phyloP scores from a whole-genome alignment of 176 grass and related monocot genomes.

The Juncus effusus region DNA sequence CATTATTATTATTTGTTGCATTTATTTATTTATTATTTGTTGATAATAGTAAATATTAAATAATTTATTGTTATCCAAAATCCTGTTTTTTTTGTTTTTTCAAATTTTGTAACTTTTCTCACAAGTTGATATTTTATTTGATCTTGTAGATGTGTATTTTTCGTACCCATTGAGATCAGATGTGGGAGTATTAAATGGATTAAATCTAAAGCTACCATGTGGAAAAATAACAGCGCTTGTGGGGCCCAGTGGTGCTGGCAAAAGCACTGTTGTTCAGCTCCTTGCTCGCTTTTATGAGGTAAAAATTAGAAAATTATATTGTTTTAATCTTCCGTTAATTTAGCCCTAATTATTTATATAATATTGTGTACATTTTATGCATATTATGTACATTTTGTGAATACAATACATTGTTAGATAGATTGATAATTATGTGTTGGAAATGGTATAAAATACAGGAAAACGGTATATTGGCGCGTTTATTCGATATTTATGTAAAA shows the following conservation, averaged over 20 bases:
- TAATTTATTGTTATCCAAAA: background rate
- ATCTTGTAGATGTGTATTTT: conserved; percentile 76
- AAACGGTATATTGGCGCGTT: background rate
- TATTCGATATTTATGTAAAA: background rate
- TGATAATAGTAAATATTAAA: background rate
- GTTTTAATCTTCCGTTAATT: conserved; percentile 9
- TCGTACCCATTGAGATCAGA: conserved; percentile 89
- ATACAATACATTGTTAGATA: background rate
- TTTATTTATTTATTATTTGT: conserved; percentile 5
- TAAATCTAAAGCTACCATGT: conserved; percentile 71
- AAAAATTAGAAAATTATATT: conserved; percentile 22
- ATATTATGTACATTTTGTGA: background rate
- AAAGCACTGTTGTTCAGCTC: conserved; percentile 97
- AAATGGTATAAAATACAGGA: background rate
- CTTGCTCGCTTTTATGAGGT: conserved; percentile 96
- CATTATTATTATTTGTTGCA: background rate
- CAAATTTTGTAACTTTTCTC: background rate
- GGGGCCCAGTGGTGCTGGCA: conserved; percentile 87
- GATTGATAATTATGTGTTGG: background rate
- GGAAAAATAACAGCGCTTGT: conserved; percentile 97
- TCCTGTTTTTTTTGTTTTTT: background rate
- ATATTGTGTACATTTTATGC: background rate
- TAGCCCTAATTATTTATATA: conserved; percentile 23
- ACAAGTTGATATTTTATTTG: conserved; percentile 8
- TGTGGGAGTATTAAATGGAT: conserved; percentile 78